Percentiles rank a stretch among this genome's conserved stretches.
These are phyloP conservation scores for Lasiodiplodia theobromae DNA, from an alignment of 2,329 filamentous ascomycete species.

Conservation along the genomic window DNA sequence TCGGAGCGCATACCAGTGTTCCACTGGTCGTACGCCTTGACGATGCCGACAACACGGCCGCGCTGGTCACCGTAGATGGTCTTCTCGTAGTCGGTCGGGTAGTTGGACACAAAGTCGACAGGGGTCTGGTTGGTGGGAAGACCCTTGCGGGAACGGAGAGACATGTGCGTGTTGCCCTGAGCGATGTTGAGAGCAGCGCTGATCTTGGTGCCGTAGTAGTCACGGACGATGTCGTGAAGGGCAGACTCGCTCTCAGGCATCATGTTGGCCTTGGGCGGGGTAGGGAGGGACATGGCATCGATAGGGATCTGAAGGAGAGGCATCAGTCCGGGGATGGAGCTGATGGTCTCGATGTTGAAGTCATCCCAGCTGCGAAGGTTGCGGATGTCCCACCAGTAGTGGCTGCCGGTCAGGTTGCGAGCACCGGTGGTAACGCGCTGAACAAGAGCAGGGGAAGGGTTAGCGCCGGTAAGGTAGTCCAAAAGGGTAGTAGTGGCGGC, in stretches of 20 bases:
- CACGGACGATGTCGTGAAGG: conserved; percentile 76
- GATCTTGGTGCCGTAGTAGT: conserved; percentile 84
- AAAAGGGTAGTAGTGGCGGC: conserved; percentile 71
- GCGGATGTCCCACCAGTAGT: conserved; percentile 97
- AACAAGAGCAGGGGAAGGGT: conserved; percentile 83
- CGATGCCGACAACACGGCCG: conserved; percentile 78
- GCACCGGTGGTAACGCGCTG: conserved; percentile 76
- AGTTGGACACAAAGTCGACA: conserved; percentile 69
- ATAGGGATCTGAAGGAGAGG: conserved; percentile 71
- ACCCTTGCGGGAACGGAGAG: conserved; percentile 60
- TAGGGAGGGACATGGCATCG: conserved; percentile 66
- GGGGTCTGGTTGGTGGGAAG: conserved; percentile 49
- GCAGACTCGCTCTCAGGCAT: conserved; percentile 80
- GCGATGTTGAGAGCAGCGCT: conserved; percentile 83
- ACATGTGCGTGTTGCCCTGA: conserved; percentile 69
- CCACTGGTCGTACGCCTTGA: conserved; percentile 92
- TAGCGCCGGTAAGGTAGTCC: conserved; percentile 78
- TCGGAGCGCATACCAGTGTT: conserved; percentile 89
- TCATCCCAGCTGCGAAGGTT: conserved; percentile 83
- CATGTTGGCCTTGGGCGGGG: conserved; percentile 61
- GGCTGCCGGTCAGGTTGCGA: conserved; percentile 70
- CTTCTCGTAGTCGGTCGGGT: conserved; percentile 60
- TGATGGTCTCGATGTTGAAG: conserved; percentile 77
- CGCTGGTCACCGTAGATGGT: conserved; percentile 55
- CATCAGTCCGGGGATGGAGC: conserved; percentile 74